Evolutionary conservation across 1,139 yeast species (phyloP).

Genomic region (Zygosaccharomyces pseudobailii): DNA sequence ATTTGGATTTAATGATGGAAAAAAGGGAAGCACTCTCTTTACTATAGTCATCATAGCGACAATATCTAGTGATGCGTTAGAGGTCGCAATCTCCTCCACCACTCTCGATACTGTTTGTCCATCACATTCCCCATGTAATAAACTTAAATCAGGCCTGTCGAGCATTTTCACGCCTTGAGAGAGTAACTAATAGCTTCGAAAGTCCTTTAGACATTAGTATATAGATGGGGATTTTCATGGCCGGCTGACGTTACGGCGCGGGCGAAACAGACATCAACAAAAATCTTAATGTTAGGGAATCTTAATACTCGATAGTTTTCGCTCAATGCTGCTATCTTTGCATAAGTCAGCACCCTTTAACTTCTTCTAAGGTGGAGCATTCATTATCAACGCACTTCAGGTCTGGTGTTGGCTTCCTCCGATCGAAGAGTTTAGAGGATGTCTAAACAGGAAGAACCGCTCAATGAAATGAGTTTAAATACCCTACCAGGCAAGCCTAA

Average conservation of each 20-base stretch:
- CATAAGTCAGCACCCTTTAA: neutral
- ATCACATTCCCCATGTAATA: constrained; percentile 11
- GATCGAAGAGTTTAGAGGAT: constrained; percentile 6
- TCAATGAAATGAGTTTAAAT: constrained; percentile 25
- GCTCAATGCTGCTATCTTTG: neutral
- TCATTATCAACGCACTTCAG: neutral
- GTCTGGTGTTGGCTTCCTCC: neutral
- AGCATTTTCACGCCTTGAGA: neutral
- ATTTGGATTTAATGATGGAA: constrained; percentile 18
- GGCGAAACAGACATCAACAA: constrained; percentile 1
- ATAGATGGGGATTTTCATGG: neutral
- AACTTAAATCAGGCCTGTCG: constrained; percentile 5
- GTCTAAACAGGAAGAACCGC: constrained; percentile 22
- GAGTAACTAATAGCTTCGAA: neutral
- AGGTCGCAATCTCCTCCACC: constrained; percentile 6
- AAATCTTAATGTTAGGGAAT: neutral
- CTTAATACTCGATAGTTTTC: neutral
- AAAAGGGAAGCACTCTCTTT: constrained; percentile 23
- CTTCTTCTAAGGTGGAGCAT: neutral
- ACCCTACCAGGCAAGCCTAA: constrained; percentile 14
- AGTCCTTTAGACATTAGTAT: neutral
- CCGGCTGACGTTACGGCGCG: neutral
- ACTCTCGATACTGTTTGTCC: constrained; percentile 9
- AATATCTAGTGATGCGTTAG: constrained; percentile 7
- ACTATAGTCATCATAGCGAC: constrained; percentile 19